Evolutionary conservation across 2,329 filamentous ascomycete genomes (phyloP).

Genomic region (Alternaria incomplexa): DNA sequence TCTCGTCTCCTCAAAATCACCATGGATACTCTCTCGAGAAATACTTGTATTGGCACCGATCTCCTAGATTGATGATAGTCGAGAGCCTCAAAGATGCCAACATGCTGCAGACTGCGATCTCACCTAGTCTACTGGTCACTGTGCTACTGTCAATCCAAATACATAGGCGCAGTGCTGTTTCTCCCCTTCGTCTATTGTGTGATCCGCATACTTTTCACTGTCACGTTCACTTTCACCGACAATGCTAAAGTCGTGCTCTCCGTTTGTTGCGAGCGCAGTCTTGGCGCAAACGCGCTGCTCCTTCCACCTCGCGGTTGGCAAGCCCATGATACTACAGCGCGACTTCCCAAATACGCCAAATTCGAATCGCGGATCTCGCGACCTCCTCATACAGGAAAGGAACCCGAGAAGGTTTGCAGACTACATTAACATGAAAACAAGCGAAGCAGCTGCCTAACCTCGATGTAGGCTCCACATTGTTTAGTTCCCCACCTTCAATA

Average conservation of each 20-base stretch:
- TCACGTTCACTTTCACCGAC: neutral
- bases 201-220: neutral
- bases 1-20: no score
- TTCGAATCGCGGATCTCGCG: neutral
- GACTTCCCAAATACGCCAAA: neutral
- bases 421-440: neutral
- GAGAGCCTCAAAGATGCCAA: no score
- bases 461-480: neutral
- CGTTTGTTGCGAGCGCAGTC: slow-evolving; percentile 1
- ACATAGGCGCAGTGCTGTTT: neutral
- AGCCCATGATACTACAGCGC: neutral
- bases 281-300: slow-evolving; percentile 21
- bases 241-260: neutral
- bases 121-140: no score
- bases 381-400: neutral
- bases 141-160: no score
- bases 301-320: neutral
- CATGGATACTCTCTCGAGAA: no score
- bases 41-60: no score
- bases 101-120: no score
- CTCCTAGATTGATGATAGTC: no score
- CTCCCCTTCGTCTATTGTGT: neutral
- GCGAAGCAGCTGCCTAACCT: neutral
- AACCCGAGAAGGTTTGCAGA: neutral
- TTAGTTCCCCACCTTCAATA: neutral